Base-by-base conservation (phyloP, 2,329 filamentous ascomycete species). In the Penicillium sp. region DNA sequence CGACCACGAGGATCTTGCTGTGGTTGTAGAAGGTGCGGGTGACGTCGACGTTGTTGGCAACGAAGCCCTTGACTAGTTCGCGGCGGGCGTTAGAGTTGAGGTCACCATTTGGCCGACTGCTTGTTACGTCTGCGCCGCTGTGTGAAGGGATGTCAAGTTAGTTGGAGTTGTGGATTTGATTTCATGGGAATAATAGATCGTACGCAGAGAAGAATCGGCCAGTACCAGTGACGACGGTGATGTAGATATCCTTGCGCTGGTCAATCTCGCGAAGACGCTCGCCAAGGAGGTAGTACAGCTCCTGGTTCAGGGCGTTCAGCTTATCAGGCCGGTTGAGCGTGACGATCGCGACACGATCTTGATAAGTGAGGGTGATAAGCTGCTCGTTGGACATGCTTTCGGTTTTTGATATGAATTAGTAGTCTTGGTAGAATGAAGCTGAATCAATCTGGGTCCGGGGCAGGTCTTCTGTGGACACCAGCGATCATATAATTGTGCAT, bases 21-120 rank as follows among this genome's bases (percentile, higher is more conserved):
- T 98, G 95, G 14, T 88, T 89, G 82, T 95, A 93, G 81, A 98
- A 97, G 69, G 92, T 89, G 70, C 92, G 89, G 2, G 93, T 95
- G 70, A 92, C 85, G 83, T 96, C 91, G 59, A 97, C 85, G 82
- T 98, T 98, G 83, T 90, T 89, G 68, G 89, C 83, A 11, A 92
- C 89, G 78, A 98, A 96, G 72, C 75, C 81, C 55, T 84, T 83
- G 38, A 96, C 85, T 80, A 87, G 88, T 68, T 86, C 82, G n/a
- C 80, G 80, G 63, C 83, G 81, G 16, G 71, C 73, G 61, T 80
- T 78, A 59, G 82, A 78, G 57, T 65, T 64, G 14, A 73, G 70
- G 22, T 77, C 73, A 4, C 76, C 73, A 19, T 81, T 77, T 2
- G 78, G 73, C 13, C 82, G 82, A 45, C 78, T 74, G 62, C 87